These are phyloP conservation scores for Cystobasidium sp. DNA, from an alignment of 1,284 basidiomycete species.

Conservation along the genomic window DNA sequence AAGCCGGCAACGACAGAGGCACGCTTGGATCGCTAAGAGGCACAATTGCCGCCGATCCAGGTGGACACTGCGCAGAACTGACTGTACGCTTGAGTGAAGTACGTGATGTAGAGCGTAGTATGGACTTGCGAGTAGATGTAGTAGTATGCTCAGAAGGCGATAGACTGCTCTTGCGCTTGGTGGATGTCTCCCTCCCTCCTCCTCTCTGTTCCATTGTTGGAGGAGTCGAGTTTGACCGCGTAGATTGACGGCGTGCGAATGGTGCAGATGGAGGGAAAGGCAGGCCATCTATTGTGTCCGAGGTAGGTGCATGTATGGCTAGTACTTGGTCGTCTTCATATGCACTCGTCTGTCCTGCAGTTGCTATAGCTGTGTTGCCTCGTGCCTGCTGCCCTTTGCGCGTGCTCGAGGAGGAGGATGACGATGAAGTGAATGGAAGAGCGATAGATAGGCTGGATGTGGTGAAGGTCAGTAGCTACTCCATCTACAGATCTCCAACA, in stretches of 20 bases:
- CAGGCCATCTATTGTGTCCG: background rate
- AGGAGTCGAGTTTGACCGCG: slow-evolving; percentile 4
- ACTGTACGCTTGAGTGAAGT: background rate
- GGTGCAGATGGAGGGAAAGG: background rate
- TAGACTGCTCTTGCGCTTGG: background rate
- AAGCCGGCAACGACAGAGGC: no score
- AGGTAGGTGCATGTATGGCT: background rate
- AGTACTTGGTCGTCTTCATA: background rate
- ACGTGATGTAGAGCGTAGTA: background rate
- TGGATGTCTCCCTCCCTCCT: background rate
- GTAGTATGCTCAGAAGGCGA: background rate
- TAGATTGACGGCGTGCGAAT: background rate
- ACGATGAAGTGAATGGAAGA: background rate
- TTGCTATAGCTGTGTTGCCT: background rate
- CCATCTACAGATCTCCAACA: background rate
- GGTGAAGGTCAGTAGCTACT: background rate
- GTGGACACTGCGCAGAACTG: background rate
- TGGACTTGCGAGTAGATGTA: background rate
- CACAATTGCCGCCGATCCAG: no score
- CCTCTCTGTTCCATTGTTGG: background rate
- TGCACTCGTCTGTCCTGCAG: no score
- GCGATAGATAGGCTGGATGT: slow-evolving; percentile 1
- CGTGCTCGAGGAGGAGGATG: background rate
- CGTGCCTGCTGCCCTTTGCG: background rate
- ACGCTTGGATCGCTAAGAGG: background rate